These are phyloP conservation scores for Pholiota microspora DNA, from an alignment of 768 basidiomycete species.

Conservation along the genomic window DNA sequence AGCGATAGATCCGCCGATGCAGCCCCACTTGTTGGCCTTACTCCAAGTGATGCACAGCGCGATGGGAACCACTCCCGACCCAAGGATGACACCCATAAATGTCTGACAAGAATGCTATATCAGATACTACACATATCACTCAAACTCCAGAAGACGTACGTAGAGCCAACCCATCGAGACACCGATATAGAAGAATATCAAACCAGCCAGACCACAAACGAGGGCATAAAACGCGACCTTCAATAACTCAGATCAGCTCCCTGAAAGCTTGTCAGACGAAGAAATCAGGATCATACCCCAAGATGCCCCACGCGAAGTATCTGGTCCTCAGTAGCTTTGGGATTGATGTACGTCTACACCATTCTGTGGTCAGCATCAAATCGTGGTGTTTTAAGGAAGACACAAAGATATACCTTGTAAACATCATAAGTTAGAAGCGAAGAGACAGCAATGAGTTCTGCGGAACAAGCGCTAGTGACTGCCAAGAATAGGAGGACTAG, in stretches of 20 bases:
- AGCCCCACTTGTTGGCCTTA: slow-evolving; percentile 84
- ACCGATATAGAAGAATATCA: slow-evolving; percentile 88
- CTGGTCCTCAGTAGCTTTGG: slow-evolving; percentile 71
- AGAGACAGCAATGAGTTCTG: slow-evolving; percentile 91
- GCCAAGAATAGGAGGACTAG: slow-evolving; percentile 84
- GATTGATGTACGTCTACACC: slow-evolving; percentile 65
- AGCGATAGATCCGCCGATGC: slow-evolving; percentile 66
- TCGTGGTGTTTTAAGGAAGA: neutral
- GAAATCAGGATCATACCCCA: slow-evolving; percentile 39
- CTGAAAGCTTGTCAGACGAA: neutral
- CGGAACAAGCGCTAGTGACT: slow-evolving; percentile 73
- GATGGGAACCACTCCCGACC: slow-evolving; percentile 84
- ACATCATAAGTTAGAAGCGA: slow-evolving; percentile 82
- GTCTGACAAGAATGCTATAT: slow-evolving; percentile 41
- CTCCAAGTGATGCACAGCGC: slow-evolving; percentile 84
- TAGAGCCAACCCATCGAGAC: slow-evolving; percentile 95
- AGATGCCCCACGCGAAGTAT: slow-evolving; percentile 67
- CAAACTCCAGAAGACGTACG: slow-evolving; percentile 38
- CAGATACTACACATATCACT: neutral
- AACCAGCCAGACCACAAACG: slow-evolving; percentile 78
- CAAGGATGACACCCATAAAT: slow-evolving; percentile 86
- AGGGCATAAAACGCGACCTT: slow-evolving; percentile 71
- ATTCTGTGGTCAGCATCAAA: neutral
- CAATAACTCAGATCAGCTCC: neutral
- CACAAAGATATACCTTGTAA: slow-evolving; percentile 53